phyloP scores from a whole-genome alignment of 306 rosid species.

The Mimosa pudica region DNA sequence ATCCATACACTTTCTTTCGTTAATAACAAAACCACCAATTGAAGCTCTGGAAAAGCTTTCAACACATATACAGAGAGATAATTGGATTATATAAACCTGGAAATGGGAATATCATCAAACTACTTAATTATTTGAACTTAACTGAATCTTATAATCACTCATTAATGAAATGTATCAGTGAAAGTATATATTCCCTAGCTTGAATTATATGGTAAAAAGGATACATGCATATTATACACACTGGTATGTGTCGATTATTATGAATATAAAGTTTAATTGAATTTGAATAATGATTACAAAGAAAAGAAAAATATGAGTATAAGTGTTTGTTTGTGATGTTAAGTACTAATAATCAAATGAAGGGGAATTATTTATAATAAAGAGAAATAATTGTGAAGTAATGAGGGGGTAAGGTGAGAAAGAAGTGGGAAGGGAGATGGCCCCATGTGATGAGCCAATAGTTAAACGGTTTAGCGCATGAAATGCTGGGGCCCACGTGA shows the following conservation, averaged over 20 bases:
- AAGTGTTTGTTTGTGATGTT: too few species aligned
- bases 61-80: background rate
- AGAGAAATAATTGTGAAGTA: background rate
- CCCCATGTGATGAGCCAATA: conserved; percentile 63
- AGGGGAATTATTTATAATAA: background rate
- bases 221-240: background rate
- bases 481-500: conserved; percentile 59
- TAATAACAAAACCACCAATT: background rate
- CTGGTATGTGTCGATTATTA: background rate
- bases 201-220: too few species aligned
- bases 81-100: background rate
- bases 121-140: background rate
- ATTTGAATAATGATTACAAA: background rate
- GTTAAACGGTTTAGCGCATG: conserved; percentile 16
- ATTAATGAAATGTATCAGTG: too few species aligned
- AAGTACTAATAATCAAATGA: background rate
- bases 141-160: background rate
- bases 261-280: background rate
- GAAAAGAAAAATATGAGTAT: background rate
- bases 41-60: background rate
- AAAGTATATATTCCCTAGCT: background rate
- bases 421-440: conserved; percentile 41
- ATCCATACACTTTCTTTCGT: background rate
- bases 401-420: conserved; percentile 10
- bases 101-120: too few species aligned